Percentiles rank a stretch among this genome's conserved stretches.
Conservation (phyloP, 2,329 filamentous ascomycete genomes). For the Septoria petroselini region DNA sequence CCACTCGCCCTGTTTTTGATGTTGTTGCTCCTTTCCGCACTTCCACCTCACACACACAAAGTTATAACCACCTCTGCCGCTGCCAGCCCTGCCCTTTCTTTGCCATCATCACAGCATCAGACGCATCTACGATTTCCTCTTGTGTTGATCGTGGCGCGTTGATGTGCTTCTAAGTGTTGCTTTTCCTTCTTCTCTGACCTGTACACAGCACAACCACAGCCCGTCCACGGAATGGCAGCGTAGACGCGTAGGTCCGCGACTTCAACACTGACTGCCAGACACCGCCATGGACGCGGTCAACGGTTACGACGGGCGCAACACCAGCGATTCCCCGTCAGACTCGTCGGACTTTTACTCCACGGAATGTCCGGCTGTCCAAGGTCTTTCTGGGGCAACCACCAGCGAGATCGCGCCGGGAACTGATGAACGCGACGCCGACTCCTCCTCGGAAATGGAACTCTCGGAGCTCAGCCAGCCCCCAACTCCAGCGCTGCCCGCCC, state of each 20-base stretch:
- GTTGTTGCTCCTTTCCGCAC: too few species aligned
- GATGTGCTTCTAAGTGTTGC: too few species aligned
- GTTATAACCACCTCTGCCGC: too few species aligned
- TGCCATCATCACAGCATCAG: too few species aligned
- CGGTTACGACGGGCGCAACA: background rate
- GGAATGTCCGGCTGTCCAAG: background rate
- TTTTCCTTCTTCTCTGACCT: background rate
- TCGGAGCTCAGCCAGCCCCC: slow-evolving; percentile 27
- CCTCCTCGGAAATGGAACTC: slow-evolving; percentile 33
- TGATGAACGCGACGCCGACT: slow-evolving; percentile 15
- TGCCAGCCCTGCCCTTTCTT: too few species aligned
- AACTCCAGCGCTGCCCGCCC: slow-evolving; percentile 15
- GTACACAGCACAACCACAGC: background rate
- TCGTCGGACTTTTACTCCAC: slow-evolving; percentile 6
- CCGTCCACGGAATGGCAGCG: background rate
- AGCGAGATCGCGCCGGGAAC: background rate
- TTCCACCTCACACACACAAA: too few species aligned
- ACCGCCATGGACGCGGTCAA: slow-evolving; percentile 2
- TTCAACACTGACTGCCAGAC: slow-evolving; percentile 6
- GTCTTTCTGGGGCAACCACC: background rate
- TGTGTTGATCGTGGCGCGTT: too few species aligned
- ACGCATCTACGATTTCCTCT: too few species aligned
- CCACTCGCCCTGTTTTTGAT: too few species aligned
- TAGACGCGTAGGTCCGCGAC: background rate
- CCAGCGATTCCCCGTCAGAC: background rate